Base-by-base conservation (phyloP, 139 green algal genomes). In the Tetraselmis chui region DNA sequence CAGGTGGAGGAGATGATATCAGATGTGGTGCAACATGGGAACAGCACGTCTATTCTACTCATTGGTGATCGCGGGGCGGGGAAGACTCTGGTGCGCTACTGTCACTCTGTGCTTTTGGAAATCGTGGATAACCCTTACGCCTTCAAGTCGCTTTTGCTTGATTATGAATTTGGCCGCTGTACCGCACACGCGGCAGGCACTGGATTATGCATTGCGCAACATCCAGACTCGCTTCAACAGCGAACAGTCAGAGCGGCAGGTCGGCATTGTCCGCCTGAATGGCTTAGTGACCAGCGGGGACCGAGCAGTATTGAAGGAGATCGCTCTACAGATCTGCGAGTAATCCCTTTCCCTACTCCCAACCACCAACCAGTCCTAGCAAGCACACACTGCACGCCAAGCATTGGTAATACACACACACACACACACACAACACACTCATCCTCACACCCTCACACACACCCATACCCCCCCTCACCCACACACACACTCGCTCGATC, bases 261-360 rank as follows among this genome's bases (percentile, higher is more conserved):
- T 97, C 28, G 93, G 89, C 2, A 87, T 95, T 5, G 90, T 97
- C 32, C 88, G 92, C 26, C 84, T 97, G n/a, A 86, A 77, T 28
- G 93, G 93, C 0, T 79, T 90, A 59, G 79, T 92, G 58, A 92
- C 96, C 81, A 78, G 82, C 0, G 92, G 96, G 1, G 93, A 97
- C 77, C 82, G 90, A 0, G 78, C 77, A 0, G 94, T 92, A 0
- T 95, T 97, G 77, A 79, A 84, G 59, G 91, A 96, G 83, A 90
- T 91, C 30, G 91, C 93, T 0, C 82, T 90, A 11, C 93, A 96
- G 86, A 88, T 96, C 30, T 96, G 92, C 85, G 81, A 83, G 88
- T 91, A 80, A 76, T n/a, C 11, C 45, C 11, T 67, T 67, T 18
- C 45, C 45, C 45, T 67, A 67, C n/a, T n/a, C n/a, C n/a, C n/a